A percentile compares a stretch with the other conserved stretches of the same genome.
Evolutionary conservation across 257 asterid species (phyloP).

Genomic region (Oldenlandia corymbosa): DNA sequence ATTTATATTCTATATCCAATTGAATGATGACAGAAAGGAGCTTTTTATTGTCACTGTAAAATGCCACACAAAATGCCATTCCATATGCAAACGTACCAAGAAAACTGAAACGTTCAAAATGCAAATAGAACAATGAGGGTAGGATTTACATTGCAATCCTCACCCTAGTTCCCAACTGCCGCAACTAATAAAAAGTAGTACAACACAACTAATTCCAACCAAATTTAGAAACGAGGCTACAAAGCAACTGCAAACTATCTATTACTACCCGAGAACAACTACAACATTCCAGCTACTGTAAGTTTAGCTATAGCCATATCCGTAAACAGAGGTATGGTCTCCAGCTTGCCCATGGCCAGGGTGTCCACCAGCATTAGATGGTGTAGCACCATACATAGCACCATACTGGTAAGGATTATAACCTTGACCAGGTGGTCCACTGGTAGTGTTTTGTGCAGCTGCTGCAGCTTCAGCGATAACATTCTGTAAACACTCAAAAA

Average conservation of each 20-base stretch:
- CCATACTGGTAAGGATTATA: slow-evolving; percentile 58
- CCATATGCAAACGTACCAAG: neutral
- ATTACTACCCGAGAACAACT: neutral
- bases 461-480: slow-evolving; percentile 58
- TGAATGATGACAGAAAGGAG: too few relatives aligned
- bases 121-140: neutral
- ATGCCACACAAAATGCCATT: too few relatives aligned
- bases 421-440: slow-evolving; percentile 49
- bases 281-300: slow-evolving; percentile 20
- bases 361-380: slow-evolving; percentile 36
- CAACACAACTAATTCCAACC: slow-evolving; percentile 8
- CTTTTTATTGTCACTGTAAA: too few relatives aligned
- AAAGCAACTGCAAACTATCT: neutral
- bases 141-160: neutral
- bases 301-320: slow-evolving; percentile 51
- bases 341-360: slow-evolving; percentile 41
- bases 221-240: neutral
- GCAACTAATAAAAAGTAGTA: neutral
- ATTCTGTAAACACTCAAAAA: slow-evolving; percentile 41
- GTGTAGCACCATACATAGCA: slow-evolving; percentile 39
- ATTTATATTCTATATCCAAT: too few relatives aligned
- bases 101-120: neutral
- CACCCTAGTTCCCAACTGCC: neutral
- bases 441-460: slow-evolving; percentile 33
- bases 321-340: slow-evolving; percentile 57